Conservation (phyloP, 179 eudicot species). For the Spergularia azorica region DNA sequence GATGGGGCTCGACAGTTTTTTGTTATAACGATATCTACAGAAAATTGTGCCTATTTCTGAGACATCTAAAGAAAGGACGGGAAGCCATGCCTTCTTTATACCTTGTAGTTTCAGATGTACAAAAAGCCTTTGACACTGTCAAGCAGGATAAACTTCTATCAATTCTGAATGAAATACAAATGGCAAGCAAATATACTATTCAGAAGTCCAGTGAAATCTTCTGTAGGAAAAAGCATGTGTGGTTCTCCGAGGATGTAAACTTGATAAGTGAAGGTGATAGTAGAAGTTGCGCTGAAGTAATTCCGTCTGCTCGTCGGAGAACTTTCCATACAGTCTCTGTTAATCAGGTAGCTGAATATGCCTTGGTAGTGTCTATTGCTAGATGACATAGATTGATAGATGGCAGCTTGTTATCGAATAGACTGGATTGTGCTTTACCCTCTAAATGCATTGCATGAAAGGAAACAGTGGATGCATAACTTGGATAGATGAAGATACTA, state of each 20-base stretch:
- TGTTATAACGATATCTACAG: conserved; percentile 71
- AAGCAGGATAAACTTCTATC: conserved; percentile 74
- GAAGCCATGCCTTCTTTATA: conserved; percentile 47
- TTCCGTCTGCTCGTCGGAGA: conserved; percentile 34
- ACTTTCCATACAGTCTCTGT: conserved; percentile 48
- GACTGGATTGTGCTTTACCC: neutral
- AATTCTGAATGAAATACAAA: conserved; percentile 56
- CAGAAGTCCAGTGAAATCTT: conserved; percentile 50
- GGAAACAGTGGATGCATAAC: neutral
- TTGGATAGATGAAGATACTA: neutral
- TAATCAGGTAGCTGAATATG: conserved; percentile 46
- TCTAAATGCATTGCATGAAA: conserved; percentile 4
- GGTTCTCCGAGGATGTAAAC: conserved; percentile 42
- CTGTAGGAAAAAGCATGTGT: conserved; percentile 47
- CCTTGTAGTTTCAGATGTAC: conserved; percentile 84
- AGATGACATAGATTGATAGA: neutral
- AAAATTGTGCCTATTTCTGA: conserved; percentile 68
- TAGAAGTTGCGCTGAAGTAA: conserved; percentile 17
- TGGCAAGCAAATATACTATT: conserved; percentile 46
- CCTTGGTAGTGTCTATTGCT: neutral
- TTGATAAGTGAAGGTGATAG: conserved; percentile 30
- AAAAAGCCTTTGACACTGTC: conserved; percentile 87
- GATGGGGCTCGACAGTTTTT: conserved; percentile 87
- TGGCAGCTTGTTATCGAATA: neutral
- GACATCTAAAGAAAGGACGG: conserved; percentile 50